Percentiles rank a stretch among this genome's conserved stretches.
phyloP scores from a whole-genome alignment of 2,329 filamentous ascomycete species.

The Hirsutella rhossiliensis region DNA sequence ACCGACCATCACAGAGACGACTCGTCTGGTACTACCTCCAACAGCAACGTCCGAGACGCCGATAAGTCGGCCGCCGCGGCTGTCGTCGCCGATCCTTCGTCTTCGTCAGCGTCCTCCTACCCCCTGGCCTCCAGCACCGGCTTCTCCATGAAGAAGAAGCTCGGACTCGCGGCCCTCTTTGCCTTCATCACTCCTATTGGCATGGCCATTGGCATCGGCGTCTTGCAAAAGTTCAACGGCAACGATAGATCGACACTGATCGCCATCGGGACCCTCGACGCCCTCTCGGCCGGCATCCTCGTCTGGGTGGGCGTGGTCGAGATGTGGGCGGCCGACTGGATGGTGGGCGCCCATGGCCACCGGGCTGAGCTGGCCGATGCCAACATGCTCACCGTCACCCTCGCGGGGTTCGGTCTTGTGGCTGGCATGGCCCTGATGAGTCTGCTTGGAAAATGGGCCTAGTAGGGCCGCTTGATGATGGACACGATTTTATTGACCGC shows the following conservation, averaged over 20 bases:
- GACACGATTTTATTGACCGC: neutral
- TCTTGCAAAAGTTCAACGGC: constrained; percentile 59
- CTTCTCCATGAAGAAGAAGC: constrained; percentile 36
- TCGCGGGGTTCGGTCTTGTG: constrained; percentile 42
- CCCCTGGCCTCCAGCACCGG: constrained; percentile 7
- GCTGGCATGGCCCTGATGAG: constrained; percentile 58
- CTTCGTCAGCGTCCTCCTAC: constrained; percentile 1
- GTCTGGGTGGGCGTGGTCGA: constrained; percentile 72
- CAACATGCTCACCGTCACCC: constrained; percentile 29
- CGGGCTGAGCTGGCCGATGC: constrained; percentile 40
- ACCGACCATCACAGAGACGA: constrained; percentile 7
- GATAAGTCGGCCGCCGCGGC: constrained; percentile 12
- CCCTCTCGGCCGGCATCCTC: constrained; percentile 62
- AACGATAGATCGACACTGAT: constrained; percentile 57
- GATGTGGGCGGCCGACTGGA: constrained; percentile 71
- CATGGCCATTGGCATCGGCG: constrained; percentile 70
- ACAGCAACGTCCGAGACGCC: constrained; percentile 7
- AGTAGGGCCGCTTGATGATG: constrained; percentile 1
- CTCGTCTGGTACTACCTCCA: constrained; percentile 5
- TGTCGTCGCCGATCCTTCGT: constrained; percentile 9
- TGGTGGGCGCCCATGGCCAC: constrained; percentile 29
- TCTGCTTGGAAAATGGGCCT: constrained; percentile 65
- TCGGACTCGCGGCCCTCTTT: constrained; percentile 51
- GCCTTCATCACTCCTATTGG: constrained; percentile 63
- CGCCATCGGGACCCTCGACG: constrained; percentile 62